phyloP scores from a whole-genome alignment of 768 basidiomycete species.

The Hygrophoropsis aurantiaca region DNA sequence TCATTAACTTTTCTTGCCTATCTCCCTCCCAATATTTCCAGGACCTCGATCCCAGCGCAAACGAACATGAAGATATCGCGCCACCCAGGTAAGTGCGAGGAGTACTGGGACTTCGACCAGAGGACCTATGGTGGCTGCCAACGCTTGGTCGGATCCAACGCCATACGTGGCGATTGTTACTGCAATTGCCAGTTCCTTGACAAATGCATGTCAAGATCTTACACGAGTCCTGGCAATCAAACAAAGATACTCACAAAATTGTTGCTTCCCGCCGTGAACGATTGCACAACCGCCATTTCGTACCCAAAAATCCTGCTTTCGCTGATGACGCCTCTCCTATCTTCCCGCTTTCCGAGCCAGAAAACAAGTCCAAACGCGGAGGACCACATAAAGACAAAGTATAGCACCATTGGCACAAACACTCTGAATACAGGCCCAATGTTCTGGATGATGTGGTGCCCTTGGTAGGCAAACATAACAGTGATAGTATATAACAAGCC shows the following conservation, averaged over 20 bases:
- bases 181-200: constrained; percentile 79
- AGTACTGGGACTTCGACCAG: constrained; percentile 81
- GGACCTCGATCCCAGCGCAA: constrained; percentile 36
- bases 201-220: neutral
- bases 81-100: constrained; percentile 65
- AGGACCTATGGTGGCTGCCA: constrained; percentile 79
- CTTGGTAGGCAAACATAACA: constrained; percentile 71
- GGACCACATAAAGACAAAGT: constrained; percentile 79
- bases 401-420: constrained; percentile 76
- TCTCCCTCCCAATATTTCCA: too few relatives aligned
- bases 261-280: constrained; percentile 79
- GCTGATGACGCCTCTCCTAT: constrained; percentile 2
- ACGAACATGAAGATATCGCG: constrained; percentile 43
- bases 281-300: constrained; percentile 73
- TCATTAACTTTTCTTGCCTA: too few relatives aligned
- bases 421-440: constrained; percentile 78
- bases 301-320: constrained; percentile 42
- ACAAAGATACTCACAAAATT: constrained; percentile 55
- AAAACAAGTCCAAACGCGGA: constrained; percentile 58
- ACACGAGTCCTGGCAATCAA: neutral
- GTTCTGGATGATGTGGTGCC: constrained; percentile 70
- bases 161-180: constrained; percentile 79
- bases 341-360: constrained; percentile 40
- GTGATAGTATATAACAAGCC: constrained; percentile 82
- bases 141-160: constrained; percentile 71